phyloP scores from a whole-genome alignment of 495 filamentous ascomycete genomes.

The Penicillium herquei region DNA sequence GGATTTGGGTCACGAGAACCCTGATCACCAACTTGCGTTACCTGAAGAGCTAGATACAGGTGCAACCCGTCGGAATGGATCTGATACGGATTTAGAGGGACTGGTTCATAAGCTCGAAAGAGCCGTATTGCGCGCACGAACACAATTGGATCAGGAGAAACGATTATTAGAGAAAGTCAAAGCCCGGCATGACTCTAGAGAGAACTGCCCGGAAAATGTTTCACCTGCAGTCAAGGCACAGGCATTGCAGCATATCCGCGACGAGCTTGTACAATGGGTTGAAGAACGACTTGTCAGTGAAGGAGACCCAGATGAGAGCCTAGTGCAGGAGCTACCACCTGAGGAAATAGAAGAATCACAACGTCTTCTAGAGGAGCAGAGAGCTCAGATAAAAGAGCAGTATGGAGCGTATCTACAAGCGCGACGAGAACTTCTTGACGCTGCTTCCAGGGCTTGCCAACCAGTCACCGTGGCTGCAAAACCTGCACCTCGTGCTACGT shows the following conservation, averaged over 20 bases:
- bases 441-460: slow-evolving; percentile 36
- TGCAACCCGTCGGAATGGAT: not conserved
- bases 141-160: slow-evolving; percentile 61
- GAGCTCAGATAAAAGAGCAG: slow-evolving; percentile 49
- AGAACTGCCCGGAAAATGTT: slow-evolving; percentile 8
- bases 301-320: slow-evolving; percentile 37
- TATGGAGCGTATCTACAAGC: slow-evolving; percentile 40
- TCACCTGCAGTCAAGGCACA: slow-evolving; percentile 35
- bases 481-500: slow-evolving; percentile 27
- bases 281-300: slow-evolving; percentile 62
- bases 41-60: slow-evolving; percentile 33
- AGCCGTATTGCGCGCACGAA: slow-evolving; percentile 61
- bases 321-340: slow-evolving; percentile 34
- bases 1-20: slow-evolving; percentile 44
- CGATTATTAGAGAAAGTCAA: slow-evolving; percentile 58
- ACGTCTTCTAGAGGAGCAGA: slow-evolving; percentile 36
- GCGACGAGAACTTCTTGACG: slow-evolving; percentile 39
- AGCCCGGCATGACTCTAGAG: slow-evolving; percentile 25
- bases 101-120: slow-evolving; percentile 63
- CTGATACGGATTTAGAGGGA: slow-evolving; percentile 38
- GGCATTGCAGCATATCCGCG: slow-evolving; percentile 55
- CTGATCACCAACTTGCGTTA: slow-evolving; percentile 38
- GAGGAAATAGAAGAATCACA: slow-evolving; percentile 38
- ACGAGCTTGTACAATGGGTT: slow-evolving; percentile 70
- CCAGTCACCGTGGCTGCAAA: slow-evolving; percentile 28